Evolutionary conservation across 2,329 filamentous ascomycete species (phyloP).

Genomic region (Aspergillus nomiae): DNA sequence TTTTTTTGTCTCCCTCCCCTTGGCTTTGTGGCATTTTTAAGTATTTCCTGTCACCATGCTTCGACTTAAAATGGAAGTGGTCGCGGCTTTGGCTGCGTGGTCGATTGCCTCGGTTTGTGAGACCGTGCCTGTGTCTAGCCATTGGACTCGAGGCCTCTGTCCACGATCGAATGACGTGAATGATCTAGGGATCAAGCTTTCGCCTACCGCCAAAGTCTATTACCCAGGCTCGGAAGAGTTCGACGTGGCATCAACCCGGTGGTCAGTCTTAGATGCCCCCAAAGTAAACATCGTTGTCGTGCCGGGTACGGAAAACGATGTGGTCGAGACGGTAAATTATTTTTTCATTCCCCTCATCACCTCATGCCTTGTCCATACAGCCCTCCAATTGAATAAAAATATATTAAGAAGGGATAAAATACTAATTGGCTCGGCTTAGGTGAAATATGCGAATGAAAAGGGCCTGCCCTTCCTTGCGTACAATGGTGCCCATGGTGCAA

Average conservation of each 20-base stretch:
- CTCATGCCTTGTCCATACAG: neutral
- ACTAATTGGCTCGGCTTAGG: conserved; percentile 28
- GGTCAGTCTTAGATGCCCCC: conserved; percentile 50
- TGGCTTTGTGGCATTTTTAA: neutral
- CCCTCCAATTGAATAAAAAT: neutral
- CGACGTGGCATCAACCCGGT: conserved; percentile 42
- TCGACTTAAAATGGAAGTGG: conserved; percentile 14
- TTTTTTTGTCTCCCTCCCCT: neutral
- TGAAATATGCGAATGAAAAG: conserved; percentile 52
- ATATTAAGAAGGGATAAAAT: neutral
- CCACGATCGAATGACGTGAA: conserved; percentile 18
- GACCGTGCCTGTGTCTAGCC: neutral
- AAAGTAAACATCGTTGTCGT: conserved; percentile 51
- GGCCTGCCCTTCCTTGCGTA: conserved; percentile 55
- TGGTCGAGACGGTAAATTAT: conserved; percentile 47
- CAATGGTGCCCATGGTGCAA: conserved; percentile 56
- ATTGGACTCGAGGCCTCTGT: neutral
- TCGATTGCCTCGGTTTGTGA: conserved; percentile 16
- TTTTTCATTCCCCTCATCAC: neutral
- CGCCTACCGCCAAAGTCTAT: conserved; percentile 45
- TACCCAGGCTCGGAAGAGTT: conserved; percentile 47
- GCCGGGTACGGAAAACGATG: conserved; percentile 52
- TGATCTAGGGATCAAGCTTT: conserved; percentile 31
- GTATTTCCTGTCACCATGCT: neutral
- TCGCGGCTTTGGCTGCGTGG: conserved; percentile 30